Evolutionary conservation across 2,329 filamentous ascomycete genomes (phyloP).

Genomic region (Fusarium tjaetaba): DNA sequence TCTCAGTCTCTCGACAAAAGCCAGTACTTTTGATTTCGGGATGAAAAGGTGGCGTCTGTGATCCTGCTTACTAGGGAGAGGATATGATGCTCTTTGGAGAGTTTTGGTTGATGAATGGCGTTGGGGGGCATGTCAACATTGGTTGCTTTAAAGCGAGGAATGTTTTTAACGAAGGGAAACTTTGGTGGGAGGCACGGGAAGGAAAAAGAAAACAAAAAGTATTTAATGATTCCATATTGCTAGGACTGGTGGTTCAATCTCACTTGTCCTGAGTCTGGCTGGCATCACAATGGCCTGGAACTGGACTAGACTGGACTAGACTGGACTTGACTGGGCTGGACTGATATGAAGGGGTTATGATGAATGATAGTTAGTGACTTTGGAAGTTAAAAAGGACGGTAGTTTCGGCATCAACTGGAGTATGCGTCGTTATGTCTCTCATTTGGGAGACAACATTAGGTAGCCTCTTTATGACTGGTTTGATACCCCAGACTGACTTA

Average conservation of each 20-base stretch:
- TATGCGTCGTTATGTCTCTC: constrained; percentile 15
- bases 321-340: background rate
- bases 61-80: constrained; percentile 4
- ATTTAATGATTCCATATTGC: constrained; percentile 29
- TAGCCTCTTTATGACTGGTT: constrained; percentile 35
- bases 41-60: constrained; percentile 1
- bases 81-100: constrained; percentile 24
- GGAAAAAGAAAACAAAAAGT: constrained; percentile 31
- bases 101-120: constrained; percentile 36
- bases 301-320: constrained; percentile 7
- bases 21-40: constrained; percentile 5
- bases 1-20: background rate
- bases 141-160: constrained; percentile 30
- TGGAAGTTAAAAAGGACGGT: constrained; percentile 25
- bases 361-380: constrained; percentile 25
- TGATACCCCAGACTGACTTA: constrained; percentile 25
- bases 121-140: constrained; percentile 32
- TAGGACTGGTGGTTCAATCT: constrained; percentile 15
- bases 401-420: constrained; percentile 30
- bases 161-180: constrained; percentile 31
- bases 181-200: constrained; percentile 6
- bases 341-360: constrained; percentile 20
- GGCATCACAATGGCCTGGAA: constrained; percentile 1
- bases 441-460: constrained; percentile 18
- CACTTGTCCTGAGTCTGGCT: constrained; percentile 10